Conservation (phyloP, 192 early-diverging fungal species). For the Coemansia asiatica region DNA sequence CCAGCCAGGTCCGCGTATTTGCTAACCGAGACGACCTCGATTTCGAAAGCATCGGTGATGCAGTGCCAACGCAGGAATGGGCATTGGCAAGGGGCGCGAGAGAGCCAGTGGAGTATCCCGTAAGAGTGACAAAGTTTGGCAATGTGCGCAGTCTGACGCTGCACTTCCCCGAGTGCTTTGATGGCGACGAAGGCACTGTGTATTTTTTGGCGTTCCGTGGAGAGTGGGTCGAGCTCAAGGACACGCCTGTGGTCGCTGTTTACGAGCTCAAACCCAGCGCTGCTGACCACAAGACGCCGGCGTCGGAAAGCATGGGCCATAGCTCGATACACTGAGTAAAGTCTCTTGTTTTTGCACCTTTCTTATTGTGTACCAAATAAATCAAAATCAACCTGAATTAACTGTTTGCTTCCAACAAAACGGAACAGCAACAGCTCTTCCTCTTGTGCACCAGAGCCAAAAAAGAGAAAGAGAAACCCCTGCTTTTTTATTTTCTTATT, state of each 20-base stretch:
- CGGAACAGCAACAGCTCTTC: no score
- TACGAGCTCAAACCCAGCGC: slow-evolving; percentile 74
- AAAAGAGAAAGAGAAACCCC: background rate
- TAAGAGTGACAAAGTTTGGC: slow-evolving; percentile 73
- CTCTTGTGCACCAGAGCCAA: background rate
- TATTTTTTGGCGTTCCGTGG: slow-evolving; percentile 89
- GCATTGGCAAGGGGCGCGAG: slow-evolving; percentile 63
- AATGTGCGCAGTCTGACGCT: slow-evolving; percentile 77
- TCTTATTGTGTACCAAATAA: background rate
- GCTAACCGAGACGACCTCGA: slow-evolving; percentile 90
- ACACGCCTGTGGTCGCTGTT: slow-evolving; percentile 68
- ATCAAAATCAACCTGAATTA: background rate
- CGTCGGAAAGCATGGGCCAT: slow-evolving; percentile 49
- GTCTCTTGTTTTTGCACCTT: background rate
- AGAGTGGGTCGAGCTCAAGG: slow-evolving; percentile 77
- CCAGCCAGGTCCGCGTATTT: slow-evolving; percentile 77
- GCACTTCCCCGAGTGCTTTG: slow-evolving; percentile 80
- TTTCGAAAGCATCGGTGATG: slow-evolving; percentile 77
- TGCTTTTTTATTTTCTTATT: background rate
- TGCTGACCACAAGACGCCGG: slow-evolving; percentile 69
- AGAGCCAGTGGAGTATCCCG: slow-evolving; percentile 64
- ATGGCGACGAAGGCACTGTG: slow-evolving; percentile 65
- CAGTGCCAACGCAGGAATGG: slow-evolving; percentile 78
- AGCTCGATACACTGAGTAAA: slow-evolving; percentile 27
- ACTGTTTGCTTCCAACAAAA: background rate